Evolutionary conservation across 2,329 filamentous ascomycete genomes (phyloP).

Genomic region (Sporothrix humicola): DNA sequence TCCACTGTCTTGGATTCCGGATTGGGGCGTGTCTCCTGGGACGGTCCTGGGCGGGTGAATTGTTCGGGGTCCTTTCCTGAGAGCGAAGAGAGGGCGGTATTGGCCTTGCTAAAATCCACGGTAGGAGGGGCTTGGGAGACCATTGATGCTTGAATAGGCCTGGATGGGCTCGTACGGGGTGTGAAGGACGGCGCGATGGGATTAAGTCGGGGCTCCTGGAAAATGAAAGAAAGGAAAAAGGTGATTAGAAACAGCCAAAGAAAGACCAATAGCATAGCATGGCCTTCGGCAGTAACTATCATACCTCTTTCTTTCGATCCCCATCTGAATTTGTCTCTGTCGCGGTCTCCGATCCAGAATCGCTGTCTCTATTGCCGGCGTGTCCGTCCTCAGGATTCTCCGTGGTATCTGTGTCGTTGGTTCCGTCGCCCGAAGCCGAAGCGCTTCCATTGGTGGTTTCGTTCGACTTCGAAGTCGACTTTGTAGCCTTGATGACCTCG

Average conservation of each 20-base stretch:
- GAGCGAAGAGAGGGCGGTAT: no score
- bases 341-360: conserved; percentile 28
- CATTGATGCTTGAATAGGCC: conserved; percentile 7
- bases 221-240: conserved; percentile 39
- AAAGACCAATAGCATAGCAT: conserved; percentile 45
- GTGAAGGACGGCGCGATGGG: conserved; percentile 62
- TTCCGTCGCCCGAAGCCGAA: conserved; percentile 14
- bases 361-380: conserved; percentile 39
- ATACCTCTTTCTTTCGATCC: conserved; percentile 57
- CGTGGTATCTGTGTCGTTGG: conserved; percentile 29
- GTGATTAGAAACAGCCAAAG: conserved; percentile 53
- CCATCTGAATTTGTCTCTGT: conserved; percentile 45
- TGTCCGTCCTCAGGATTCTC: conserved; percentile 38
- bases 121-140: conserved; percentile 21
- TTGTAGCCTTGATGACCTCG: conserved; percentile 45
- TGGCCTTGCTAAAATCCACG: background rate
- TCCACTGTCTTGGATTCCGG: conserved; percentile 25
- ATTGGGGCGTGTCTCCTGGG: conserved; percentile 17
- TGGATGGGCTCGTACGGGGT: conserved; percentile 48
- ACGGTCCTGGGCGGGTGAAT: background rate
- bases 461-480: background rate
- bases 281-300: conserved; percentile 46
- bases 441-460: background rate
- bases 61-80: background rate
- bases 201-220: conserved; percentile 60